Evolutionary conservation across 1,284 basidiomycete species (phyloP).

Genomic region (Salmacisia buchloeana): DNA sequence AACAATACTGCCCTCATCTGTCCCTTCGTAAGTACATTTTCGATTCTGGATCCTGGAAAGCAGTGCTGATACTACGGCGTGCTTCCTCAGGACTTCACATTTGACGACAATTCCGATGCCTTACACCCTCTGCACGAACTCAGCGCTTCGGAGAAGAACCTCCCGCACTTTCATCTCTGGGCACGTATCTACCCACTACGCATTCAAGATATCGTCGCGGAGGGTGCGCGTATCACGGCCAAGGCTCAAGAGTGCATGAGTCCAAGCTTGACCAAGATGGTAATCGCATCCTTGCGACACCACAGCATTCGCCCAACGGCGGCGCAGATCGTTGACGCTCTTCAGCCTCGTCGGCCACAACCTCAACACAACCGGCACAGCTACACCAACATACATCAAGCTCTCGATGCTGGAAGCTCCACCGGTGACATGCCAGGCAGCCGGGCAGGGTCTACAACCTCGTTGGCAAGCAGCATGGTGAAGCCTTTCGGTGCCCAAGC

Average conservation of each 20-base stretch:
- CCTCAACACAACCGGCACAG: too few species aligned
- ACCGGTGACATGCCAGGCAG: too few species aligned
- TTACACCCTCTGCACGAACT: constrained; percentile 27
- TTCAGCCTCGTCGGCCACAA: too few species aligned
- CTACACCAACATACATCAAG: too few species aligned
- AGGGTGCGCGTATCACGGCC: background rate
- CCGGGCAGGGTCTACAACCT: too few species aligned
- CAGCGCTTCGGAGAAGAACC: constrained; percentile 20
- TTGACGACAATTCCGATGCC: constrained; percentile 25
- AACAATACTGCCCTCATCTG: constrained; percentile 28
- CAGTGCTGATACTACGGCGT: too few species aligned
- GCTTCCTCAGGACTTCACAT: constrained; percentile 26
- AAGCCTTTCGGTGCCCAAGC: too few species aligned
- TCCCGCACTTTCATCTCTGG: constrained; percentile 39
- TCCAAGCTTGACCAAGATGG: background rate
- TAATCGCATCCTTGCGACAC: background rate
- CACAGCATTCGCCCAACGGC: background rate
- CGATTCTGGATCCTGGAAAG: background rate
- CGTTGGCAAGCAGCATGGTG: too few species aligned
- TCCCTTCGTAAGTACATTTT: constrained; percentile 19
- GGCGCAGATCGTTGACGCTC: background rate
- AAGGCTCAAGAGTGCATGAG: background rate
- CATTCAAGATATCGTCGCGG: constrained; percentile 12
- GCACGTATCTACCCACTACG: constrained; percentile 28
- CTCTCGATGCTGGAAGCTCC: too few species aligned